Evolutionary conservation across 768 basidiomycete species (phyloP).

Genomic region (Russula earlei): DNA sequence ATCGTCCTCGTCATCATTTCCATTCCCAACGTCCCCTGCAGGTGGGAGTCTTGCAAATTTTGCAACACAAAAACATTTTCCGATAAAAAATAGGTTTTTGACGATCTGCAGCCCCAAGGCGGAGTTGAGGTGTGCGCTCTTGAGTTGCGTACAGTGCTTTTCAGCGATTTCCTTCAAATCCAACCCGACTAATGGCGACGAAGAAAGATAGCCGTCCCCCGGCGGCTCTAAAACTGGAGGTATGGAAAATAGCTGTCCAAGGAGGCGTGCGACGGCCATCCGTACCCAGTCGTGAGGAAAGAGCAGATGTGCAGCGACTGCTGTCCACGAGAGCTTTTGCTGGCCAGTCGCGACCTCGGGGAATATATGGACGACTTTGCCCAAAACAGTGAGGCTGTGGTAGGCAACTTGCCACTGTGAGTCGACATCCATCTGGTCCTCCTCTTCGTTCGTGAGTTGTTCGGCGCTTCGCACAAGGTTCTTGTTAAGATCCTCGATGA

Average conservation of each 20-base stretch:
- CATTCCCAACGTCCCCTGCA: conserved; percentile 23
- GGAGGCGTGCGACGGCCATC: conserved; percentile 62
- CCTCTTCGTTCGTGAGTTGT: conserved; percentile 33
- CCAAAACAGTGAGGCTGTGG: conserved; percentile 58
- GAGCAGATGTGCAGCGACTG: conserved; percentile 55
- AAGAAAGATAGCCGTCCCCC: conserved; percentile 10
- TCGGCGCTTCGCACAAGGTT: conserved; percentile 38
- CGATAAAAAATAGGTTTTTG: conserved; percentile 90
- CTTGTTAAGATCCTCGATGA: conserved; percentile 48
- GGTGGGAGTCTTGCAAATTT: conserved; percentile 24
- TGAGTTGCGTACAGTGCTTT: conserved; percentile 45
- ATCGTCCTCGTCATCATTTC: conserved; percentile 22
- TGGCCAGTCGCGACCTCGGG: conserved; percentile 39
- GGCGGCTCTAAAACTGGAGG: conserved; percentile 35
- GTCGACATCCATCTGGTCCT: conserved; percentile 45
- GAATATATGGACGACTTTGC: conserved; percentile 51
- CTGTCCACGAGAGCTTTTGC: conserved; percentile 50
- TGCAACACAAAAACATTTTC: conserved; percentile 63
- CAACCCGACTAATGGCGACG: conserved; percentile 18
- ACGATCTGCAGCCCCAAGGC: conserved; percentile 72
- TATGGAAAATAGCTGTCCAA: conserved; percentile 60
- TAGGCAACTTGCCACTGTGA: conserved; percentile 78
- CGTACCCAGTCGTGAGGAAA: conserved; percentile 97
- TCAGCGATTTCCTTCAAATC: conserved; percentile 1
- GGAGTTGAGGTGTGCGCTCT: conserved; percentile 70